Base-by-base conservation (phyloP, 2,329 filamentous ascomycete species). In the Aureobasidium uvarum region DNA sequence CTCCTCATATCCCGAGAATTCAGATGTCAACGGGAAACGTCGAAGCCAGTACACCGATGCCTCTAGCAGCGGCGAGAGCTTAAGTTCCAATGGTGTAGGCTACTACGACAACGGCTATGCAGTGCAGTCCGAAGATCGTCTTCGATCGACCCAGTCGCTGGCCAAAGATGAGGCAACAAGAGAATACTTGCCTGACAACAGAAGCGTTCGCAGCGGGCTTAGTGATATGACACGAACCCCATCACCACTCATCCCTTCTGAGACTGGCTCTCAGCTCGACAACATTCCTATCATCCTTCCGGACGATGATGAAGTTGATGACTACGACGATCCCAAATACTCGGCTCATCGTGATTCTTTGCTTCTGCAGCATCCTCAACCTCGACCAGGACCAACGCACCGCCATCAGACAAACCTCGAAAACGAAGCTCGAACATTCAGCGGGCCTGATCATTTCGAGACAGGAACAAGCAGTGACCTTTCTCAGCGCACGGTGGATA, bases 261-360 rank as follows among this genome's bases (percentile, higher is more conserved):
- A 84, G 72, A 83, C 82, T 7, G 45, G 65, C 2, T 65, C 66
- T 3, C 52, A 54, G 5, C 51, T 5, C 7, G 38, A 63, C 4
- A 58, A 64, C 39, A 38, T 65, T 18, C 60, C 62, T 46, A n/a
- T 66, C 33, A 60, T 65, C 28, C 38, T 52, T 28, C 59, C 64
- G 2, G 28, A 6, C 14, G 43, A 33, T 3, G 28, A 62, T 14
- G 25, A 41, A 3, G 3, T 58, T 14, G 62, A 56, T 13, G 28
- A 55, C 4, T 45, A 43, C 4, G 64, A 62, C 4, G 65, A 67
- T 16, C 89, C 90, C 54, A 93, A 93, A 76, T 93, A 93, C 76
- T 88, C 89, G 75, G 89, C 89, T 65, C 89, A 93, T 74, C 87
- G 90, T 70, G 91, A 93, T 77, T 92, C 89, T 31, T 76, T 93